These are phyloP conservation scores for Penicillium ucsense DNA, from an alignment of 495 filamentous ascomycete genomes.

Conservation along the genomic window DNA sequence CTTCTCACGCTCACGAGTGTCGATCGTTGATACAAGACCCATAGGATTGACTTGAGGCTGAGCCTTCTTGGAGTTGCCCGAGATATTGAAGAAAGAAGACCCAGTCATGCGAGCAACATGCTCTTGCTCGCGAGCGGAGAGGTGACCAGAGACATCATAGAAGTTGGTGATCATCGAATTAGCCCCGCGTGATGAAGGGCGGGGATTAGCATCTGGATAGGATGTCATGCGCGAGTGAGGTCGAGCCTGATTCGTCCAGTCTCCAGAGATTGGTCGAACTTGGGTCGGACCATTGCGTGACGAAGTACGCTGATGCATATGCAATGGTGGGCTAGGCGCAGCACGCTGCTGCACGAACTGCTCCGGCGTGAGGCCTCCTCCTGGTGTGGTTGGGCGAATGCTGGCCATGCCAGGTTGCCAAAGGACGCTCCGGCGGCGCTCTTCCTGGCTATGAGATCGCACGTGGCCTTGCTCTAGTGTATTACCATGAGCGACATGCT, in stretches of 20 bases:
- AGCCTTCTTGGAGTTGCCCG: slow-evolving; percentile 39
- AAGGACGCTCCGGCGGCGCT: slow-evolving; percentile 50
- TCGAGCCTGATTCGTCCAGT: slow-evolving; percentile 45
- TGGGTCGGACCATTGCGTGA: slow-evolving; percentile 41
- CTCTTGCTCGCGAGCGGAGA: slow-evolving; percentile 91
- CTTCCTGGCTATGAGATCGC: slow-evolving; percentile 34
- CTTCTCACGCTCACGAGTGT: slow-evolving; percentile 65
- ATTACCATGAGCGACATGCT: slow-evolving; percentile 15
- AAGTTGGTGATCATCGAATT: slow-evolving; percentile 32
- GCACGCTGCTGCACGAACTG: slow-evolving; percentile 84
- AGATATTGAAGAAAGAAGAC: slow-evolving; percentile 67
- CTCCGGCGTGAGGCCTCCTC: slow-evolving; percentile 49
- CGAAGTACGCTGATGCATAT: slow-evolving; percentile 50
- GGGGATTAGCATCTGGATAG: slow-evolving; percentile 30
- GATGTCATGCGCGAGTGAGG: slow-evolving; percentile 22
- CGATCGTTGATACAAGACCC: slow-evolving; percentile 68
- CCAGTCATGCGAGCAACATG: slow-evolving; percentile 84
- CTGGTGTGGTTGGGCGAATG: slow-evolving; percentile 36
- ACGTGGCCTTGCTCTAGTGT: slow-evolving; percentile 23
- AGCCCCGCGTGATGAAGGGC: slow-evolving; percentile 43
- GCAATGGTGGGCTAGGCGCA: slow-evolving; percentile 41
- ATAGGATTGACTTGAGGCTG: slow-evolving; percentile 35
- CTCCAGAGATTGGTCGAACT: slow-evolving; percentile 41
- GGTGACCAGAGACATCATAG: slow-evolving; percentile 50
- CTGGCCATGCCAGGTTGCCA: slow-evolving; percentile 69